phyloP scores from a whole-genome alignment of 768 basidiomycete genomes.

The Pisolithus orientalis region DNA sequence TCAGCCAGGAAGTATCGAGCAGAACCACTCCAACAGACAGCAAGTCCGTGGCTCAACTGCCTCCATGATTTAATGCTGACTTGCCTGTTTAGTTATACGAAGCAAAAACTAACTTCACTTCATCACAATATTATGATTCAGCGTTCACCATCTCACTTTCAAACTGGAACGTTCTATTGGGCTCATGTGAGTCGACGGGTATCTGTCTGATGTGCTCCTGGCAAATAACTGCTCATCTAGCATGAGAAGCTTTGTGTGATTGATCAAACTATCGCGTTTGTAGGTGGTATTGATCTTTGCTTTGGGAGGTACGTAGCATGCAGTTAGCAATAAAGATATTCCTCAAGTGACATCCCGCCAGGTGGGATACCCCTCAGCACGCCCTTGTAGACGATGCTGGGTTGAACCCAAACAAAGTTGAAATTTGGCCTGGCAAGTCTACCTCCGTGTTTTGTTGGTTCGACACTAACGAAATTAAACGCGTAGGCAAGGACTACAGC shows the following conservation, averaged over 20 bases:
- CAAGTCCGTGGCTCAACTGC: conserved; percentile 46
- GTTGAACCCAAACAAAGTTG: conserved; percentile 45
- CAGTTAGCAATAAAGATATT: not conserved
- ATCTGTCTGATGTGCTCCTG: not conserved
- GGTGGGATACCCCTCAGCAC: conserved; percentile 97
- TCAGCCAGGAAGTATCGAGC: conserved; percentile 91
- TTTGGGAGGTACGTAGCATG: conserved; percentile 60
- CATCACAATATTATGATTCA: conserved; percentile 96
- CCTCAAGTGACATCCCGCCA: conserved; percentile 20
- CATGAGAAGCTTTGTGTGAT: conserved; percentile 98
- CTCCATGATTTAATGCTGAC: conserved; percentile 4
- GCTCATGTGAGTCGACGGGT: conserved; percentile 64
- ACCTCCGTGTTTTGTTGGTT: not conserved
- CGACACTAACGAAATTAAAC: not conserved
- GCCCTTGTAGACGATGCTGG: conserved; percentile 80
- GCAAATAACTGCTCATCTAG: conserved; percentile 31
- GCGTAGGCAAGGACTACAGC: conserved; percentile 86
- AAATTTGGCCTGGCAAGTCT: conserved; percentile 80
- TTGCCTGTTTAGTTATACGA: conserved; percentile 59
- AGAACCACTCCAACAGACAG: conserved; percentile 92
- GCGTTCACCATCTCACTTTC: conserved; percentile 94
- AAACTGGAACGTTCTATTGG: conserved; percentile 98
- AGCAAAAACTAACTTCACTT: conserved; percentile 68
- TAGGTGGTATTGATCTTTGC: conserved; percentile 94
- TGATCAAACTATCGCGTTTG: conserved; percentile 95